Conservation (phyloP, 805 yeast species). For the Diddensiella caesifluorescens region DNA sequence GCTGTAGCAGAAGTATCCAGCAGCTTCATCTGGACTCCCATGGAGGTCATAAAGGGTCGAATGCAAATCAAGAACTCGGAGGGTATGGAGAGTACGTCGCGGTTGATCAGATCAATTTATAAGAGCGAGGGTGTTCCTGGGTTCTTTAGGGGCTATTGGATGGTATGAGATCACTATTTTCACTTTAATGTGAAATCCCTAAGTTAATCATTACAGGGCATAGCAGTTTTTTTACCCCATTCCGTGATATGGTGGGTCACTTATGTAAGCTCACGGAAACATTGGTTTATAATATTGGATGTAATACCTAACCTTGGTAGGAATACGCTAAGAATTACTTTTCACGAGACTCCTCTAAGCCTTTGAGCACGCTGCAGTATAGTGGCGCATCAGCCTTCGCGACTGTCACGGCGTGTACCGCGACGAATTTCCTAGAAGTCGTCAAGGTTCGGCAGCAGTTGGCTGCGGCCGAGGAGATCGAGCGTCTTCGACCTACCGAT, state of each 20-base stretch:
- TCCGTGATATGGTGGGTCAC: conserved; percentile 40
- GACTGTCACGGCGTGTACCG: conserved; percentile 31
- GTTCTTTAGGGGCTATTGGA: conserved; percentile 65
- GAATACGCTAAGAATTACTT: conserved; percentile 13
- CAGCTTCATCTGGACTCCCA: conserved; percentile 40
- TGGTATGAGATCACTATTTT: conserved; percentile 23
- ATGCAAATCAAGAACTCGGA: conserved; percentile 33
- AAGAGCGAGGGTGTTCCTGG: conserved; percentile 69
- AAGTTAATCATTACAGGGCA: conserved; percentile 15
- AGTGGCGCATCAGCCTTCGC: conserved; percentile 35
- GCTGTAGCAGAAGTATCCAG: conserved; percentile 37
- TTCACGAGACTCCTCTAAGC: not conserved
- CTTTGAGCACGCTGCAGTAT: conserved; percentile 24
- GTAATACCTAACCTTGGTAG: not conserved
- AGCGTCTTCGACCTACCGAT: conserved; percentile 35
- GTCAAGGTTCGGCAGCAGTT: conserved; percentile 42
- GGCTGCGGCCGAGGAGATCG: conserved; percentile 37
- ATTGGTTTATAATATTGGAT: not conserved
- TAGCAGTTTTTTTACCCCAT: conserved; percentile 40
- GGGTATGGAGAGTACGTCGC: conserved; percentile 10
- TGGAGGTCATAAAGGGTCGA: conserved; percentile 42
- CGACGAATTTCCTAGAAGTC: conserved; percentile 38
- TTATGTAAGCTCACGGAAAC: conserved; percentile 20
- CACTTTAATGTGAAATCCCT: not conserved
- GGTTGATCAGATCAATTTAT: conserved; percentile 37